A percentile compares a stretch with the other conserved stretches of the same genome.
Conservation (phyloP, 1,284 basidiomycete species). For the Salmacisia buchloeana region DNA sequence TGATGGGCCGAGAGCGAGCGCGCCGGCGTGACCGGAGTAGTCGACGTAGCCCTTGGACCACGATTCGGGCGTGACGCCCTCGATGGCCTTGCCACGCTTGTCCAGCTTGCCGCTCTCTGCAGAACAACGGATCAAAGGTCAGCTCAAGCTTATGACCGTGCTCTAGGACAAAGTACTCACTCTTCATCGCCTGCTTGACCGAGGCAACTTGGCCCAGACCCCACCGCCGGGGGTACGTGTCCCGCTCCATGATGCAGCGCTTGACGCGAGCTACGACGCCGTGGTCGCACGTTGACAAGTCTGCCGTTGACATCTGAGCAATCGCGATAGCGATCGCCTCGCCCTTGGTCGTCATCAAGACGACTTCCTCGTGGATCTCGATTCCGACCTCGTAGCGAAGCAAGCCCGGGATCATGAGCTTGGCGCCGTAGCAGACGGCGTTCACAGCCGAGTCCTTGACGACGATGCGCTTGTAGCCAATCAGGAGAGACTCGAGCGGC, state of each 20-base stretch:
- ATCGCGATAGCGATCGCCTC: constrained; percentile 92
- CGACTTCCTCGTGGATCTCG: constrained; percentile 90
- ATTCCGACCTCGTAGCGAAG: constrained; percentile 96
- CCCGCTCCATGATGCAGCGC: constrained; percentile 97
- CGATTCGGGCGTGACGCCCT: constrained; percentile 80
- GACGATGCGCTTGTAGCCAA: constrained; percentile 97
- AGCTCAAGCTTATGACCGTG: not conserved
- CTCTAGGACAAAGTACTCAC: not conserved
- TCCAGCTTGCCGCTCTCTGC: constrained; percentile 76
- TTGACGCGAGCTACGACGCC: constrained; percentile 99
- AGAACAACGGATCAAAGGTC: not conserved
- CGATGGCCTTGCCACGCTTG: constrained; percentile 87
- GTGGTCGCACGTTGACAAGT: constrained; percentile 95
- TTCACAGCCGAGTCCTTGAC: constrained; percentile 99
- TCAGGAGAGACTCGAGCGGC: constrained; percentile 86
- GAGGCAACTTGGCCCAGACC: constrained; percentile 93
- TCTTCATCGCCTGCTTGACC: constrained; percentile 74
- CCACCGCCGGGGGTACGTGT: constrained; percentile 97
- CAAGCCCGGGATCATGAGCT: constrained; percentile 98
- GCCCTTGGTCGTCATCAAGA: constrained; percentile 99
- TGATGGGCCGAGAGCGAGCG: constrained; percentile 57
- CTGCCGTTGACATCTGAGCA: constrained; percentile 84
- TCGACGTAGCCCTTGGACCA: constrained; percentile 94
- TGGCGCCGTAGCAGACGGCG: constrained; percentile 98
- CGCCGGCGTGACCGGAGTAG: constrained; percentile 59